Percentiles rank a stretch among this genome's conserved stretches.
Conservation (phyloP, 768 basidiomycete genomes). For the Atractiella rhizophila region DNA sequence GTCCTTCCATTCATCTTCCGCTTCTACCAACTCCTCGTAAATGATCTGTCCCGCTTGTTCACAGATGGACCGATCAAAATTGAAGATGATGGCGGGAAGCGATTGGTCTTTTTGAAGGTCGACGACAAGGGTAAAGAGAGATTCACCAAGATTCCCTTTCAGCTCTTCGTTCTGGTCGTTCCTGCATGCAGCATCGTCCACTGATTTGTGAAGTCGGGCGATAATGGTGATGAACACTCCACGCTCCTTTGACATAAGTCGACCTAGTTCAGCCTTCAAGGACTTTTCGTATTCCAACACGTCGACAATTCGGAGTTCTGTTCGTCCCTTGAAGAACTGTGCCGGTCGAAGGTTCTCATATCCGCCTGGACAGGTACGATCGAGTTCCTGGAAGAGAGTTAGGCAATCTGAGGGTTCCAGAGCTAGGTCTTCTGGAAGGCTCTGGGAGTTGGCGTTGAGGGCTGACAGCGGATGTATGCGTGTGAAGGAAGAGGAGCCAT, state of each 20-base stretch:
- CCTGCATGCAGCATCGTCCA: conserved; percentile 7
- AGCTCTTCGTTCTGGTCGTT: conserved; percentile 8
- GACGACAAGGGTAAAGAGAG: conserved; percentile 27
- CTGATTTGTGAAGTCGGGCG: conserved; percentile 8
- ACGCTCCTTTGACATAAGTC: conserved; percentile 23
- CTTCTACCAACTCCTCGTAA: conserved; percentile 20
- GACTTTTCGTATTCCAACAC: conserved; percentile 33
- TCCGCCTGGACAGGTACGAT: no score
- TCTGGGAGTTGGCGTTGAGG: conserved; percentile 30
- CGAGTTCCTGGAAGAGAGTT: conserved; percentile 27
- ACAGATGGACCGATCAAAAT: conserved; percentile 36
- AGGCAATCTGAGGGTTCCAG: conserved; percentile 38
- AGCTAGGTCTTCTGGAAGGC: conserved; percentile 37
- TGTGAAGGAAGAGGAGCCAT: no score
- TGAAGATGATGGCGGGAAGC: conserved; percentile 43
- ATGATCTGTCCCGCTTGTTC: conserved; percentile 31
- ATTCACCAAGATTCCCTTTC: conserved; percentile 23
- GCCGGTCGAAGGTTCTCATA: conserved; percentile 25
- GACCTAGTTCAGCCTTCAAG: conserved; percentile 29
- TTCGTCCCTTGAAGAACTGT: conserved; percentile 26
- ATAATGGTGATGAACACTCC: conserved; percentile 21
- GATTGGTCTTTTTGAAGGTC: conserved; percentile 34
- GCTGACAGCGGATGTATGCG: conserved; percentile 40
- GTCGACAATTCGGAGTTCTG: conserved; percentile 34
- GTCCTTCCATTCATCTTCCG: conserved; percentile 32